phyloP scores from a whole-genome alignment of 352 stramenopile species.

The Pythium chondricola region DNA sequence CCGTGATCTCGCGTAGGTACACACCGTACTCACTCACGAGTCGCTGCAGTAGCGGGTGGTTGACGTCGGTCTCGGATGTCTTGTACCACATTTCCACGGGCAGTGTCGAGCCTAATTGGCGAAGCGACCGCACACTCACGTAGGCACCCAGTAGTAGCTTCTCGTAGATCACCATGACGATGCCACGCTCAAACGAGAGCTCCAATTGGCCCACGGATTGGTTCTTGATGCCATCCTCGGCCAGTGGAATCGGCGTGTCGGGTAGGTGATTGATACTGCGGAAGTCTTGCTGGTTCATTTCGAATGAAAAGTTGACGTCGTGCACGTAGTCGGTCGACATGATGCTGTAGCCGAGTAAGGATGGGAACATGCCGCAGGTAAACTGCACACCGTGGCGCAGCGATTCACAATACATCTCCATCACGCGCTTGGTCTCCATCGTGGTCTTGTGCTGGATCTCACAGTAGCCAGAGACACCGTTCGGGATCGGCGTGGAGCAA shows the following conservation, averaged over 20 bases:
- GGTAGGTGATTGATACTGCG: background rate
- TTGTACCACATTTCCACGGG: constrained; percentile 73
- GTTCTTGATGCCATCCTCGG: constrained; percentile 18
- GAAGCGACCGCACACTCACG: constrained; percentile 35
- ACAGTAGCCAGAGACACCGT: constrained; percentile 14
- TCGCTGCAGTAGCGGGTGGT: constrained; percentile 35
- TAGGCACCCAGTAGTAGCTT: constrained; percentile 36
- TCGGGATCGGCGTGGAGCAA: constrained; percentile 28
- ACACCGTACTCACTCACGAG: constrained; percentile 31
- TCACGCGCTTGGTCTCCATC: constrained; percentile 15
- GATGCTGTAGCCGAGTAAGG: constrained; percentile 30
- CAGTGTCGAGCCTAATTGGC: constrained; percentile 33
- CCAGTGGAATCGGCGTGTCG: no score
- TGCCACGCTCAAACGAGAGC: constrained; percentile 27
- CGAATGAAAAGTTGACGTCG: constrained; percentile 26
- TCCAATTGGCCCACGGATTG: constrained; percentile 8
- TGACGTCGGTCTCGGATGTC: constrained; percentile 30
- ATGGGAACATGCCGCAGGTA: constrained; percentile 8
- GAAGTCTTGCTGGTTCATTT: constrained; percentile 1
- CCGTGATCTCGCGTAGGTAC: constrained; percentile 55
- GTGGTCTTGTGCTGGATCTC: constrained; percentile 7
- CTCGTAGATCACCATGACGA: constrained; percentile 25
- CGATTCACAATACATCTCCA: constrained; percentile 12
- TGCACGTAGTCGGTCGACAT: constrained; percentile 33
- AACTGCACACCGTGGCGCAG: constrained; percentile 5